A percentile compares a stretch with the other conserved stretches of the same genome.
phyloP scores from a whole-genome alignment of 2,329 filamentous ascomycete species.

The Colletotrichum navitas region DNA sequence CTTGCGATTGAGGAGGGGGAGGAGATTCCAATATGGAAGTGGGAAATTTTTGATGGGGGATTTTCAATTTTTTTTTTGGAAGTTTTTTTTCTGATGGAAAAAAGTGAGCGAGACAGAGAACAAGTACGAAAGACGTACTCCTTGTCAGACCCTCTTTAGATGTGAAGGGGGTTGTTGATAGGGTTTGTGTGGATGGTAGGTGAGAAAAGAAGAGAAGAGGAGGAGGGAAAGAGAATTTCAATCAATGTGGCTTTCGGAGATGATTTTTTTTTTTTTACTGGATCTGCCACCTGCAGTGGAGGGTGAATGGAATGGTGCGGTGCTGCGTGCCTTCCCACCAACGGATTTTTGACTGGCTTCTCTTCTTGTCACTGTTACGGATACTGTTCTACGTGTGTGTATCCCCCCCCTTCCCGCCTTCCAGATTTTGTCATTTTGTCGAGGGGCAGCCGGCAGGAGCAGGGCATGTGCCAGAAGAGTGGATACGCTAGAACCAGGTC shows the following conservation, averaged over 20 bases:
- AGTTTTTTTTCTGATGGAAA: conserved; percentile 64
- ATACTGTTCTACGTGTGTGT: background rate
- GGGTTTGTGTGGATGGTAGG: conserved; percentile 63
- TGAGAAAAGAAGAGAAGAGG: conserved; percentile 53
- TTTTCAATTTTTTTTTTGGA: conserved; percentile 74
- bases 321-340: conserved; percentile 25
- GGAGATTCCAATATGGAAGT: conserved; percentile 41
- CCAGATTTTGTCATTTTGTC: conserved; percentile 30
- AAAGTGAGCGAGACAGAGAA: conserved; percentile 71
- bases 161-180: conserved; percentile 60
- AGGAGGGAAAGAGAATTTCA: conserved; percentile 54
- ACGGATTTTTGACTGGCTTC: conserved; percentile 3
- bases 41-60: conserved; percentile 54
- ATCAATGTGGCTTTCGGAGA: conserved; percentile 44
- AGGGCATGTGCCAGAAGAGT: conserved; percentile 34
- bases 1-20: conserved; percentile 41
- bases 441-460: conserved; percentile 14
- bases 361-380: conserved; percentile 3
- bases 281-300: conserved; percentile 35
- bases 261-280: conserved; percentile 43
- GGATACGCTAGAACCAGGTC: conserved; percentile 21
- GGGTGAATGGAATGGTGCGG: conserved; percentile 4
- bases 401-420: conserved; percentile 10
- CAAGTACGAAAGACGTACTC: conserved; percentile 70
- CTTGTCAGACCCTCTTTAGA: conserved; percentile 64